Conservation (phyloP, 1,284 basidiomycete species). For the Apiotrichum porosum region DNA sequence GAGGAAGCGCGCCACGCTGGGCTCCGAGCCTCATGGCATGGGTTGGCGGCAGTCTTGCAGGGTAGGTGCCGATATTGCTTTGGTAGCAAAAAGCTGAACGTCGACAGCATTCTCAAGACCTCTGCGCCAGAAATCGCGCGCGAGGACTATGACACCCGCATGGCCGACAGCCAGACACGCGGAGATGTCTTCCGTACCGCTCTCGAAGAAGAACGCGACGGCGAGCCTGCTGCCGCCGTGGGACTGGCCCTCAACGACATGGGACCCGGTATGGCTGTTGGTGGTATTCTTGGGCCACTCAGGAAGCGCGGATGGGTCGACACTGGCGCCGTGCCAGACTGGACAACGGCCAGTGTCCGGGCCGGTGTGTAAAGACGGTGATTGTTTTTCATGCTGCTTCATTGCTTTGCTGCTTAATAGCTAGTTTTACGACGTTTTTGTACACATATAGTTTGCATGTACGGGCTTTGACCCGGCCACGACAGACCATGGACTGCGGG, state of each 20-base stretch:
- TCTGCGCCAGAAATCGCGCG: slow-evolving; percentile 72
- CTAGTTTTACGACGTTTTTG: too few relatives aligned
- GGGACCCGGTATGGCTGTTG: slow-evolving; percentile 34
- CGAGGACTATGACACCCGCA: slow-evolving; percentile 59
- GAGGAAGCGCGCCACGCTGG: slow-evolving; percentile 80
- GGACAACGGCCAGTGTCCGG: slow-evolving; percentile 57
- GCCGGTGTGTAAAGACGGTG: slow-evolving; percentile 3
- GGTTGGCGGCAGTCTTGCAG: slow-evolving; percentile 90
- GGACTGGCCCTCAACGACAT: slow-evolving; percentile 46
- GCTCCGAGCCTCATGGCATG: slow-evolving; percentile 71
- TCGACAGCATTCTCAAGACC: slow-evolving; percentile 65
- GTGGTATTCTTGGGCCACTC: slow-evolving; percentile 1
- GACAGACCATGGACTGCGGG: too few relatives aligned
- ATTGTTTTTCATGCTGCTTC: too few relatives aligned
- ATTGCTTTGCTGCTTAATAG: too few relatives aligned
- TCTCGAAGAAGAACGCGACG: slow-evolving; percentile 48
- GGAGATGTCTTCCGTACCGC: slow-evolving; percentile 39
- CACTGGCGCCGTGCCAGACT: slow-evolving; percentile 61
- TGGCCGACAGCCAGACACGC: slow-evolving; percentile 22
- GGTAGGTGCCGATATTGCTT: slow-evolving; percentile 55
- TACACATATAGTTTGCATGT: too few relatives aligned
- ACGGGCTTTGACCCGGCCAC: too few relatives aligned
- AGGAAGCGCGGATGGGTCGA: slow-evolving; percentile 38
- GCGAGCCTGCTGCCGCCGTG: slow-evolving; percentile 25
- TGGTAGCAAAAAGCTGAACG: not conserved